Evolutionary conservation across 2,329 filamentous ascomycete species (phyloP).

Genomic region (Beauveria sp.): DNA sequence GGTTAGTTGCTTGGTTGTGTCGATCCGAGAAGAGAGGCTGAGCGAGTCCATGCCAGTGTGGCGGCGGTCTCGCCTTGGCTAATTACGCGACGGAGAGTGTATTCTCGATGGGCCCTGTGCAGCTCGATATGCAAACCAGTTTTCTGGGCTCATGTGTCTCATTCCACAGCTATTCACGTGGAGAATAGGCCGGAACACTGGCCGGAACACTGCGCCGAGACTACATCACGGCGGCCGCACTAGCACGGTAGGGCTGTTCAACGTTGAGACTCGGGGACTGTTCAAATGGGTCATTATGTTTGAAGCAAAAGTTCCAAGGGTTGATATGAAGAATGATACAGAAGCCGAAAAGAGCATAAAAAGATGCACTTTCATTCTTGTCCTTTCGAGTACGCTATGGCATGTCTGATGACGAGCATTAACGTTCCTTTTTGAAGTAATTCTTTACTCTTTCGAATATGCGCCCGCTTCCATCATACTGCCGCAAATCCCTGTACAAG

Average conservation of each 20-base stretch:
- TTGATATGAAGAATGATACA: no score
- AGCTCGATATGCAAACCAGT: no score
- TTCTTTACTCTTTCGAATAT: neutral
- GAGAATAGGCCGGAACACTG: neutral
- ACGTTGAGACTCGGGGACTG: neutral
- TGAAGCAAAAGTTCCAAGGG: no score
- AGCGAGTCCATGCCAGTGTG: neutral
- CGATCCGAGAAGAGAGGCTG: neutral
- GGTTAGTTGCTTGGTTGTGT: neutral
- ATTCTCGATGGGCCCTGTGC: neutral
- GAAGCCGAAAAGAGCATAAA: no score
- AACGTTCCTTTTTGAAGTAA: neutral
- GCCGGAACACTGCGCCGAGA: neutral
- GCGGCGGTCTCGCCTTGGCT: neutral
- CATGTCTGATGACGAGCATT: no score
- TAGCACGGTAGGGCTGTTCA: neutral
- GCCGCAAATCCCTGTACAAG: neutral
- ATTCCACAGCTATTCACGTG: neutral
- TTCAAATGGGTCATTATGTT: no score
- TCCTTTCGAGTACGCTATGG: no score
- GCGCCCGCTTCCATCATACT: neutral
- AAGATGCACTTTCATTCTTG: no score
- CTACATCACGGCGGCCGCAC: neutral
- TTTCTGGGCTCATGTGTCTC: neutral
- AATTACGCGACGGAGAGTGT: neutral